phyloP scores from a whole-genome alignment of 2,329 filamentous ascomycete genomes.

The Aspergillus transmontanensis region DNA sequence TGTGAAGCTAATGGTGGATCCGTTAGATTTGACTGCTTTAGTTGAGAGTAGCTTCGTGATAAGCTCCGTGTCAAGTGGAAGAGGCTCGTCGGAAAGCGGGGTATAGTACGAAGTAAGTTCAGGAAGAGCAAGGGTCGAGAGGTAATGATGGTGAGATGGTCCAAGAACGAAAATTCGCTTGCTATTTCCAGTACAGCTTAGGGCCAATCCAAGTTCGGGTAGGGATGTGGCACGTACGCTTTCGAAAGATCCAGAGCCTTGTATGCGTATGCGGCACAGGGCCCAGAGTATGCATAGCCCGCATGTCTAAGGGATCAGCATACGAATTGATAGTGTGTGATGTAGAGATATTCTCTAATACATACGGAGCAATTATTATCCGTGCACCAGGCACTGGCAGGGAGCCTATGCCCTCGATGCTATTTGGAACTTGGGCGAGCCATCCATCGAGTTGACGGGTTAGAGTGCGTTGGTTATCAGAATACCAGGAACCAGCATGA shows the following conservation, averaged over 20 bases:
- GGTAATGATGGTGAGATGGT: conserved; percentile 85
- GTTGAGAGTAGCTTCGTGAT: conserved; percentile 41
- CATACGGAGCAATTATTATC: conserved; percentile 91
- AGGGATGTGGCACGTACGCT: conserved; percentile 53
- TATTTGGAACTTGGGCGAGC: conserved; percentile 70
- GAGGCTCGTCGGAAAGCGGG: conserved; percentile 46
- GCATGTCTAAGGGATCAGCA: conserved; percentile 68
- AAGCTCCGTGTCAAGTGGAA: conserved; percentile 47
- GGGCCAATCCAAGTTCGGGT: not conserved
- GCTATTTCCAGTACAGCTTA: conserved; percentile 38
- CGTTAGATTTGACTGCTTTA: conserved; percentile 31
- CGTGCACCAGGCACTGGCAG: conserved; percentile 75
- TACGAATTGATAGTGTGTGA: not conserved
- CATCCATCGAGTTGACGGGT: conserved; percentile 71
- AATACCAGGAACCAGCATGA: conserved; percentile 91
- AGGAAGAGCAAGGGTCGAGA: conserved; percentile 76
- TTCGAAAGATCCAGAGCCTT: conserved; percentile 79
- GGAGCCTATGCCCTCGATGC: conserved; percentile 62
- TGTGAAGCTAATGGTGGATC: conserved; percentile 40
- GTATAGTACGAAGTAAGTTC: conserved; percentile 60
- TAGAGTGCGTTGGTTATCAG: conserved; percentile 61
- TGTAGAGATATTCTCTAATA: conserved; percentile 4
- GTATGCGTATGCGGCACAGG: conserved; percentile 93
- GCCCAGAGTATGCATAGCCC: conserved; percentile 88
- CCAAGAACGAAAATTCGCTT: conserved; percentile 92